Base-by-base conservation (phyloP, 2,329 filamentous ascomycete genomes). In the Xylariales sp. region DNA sequence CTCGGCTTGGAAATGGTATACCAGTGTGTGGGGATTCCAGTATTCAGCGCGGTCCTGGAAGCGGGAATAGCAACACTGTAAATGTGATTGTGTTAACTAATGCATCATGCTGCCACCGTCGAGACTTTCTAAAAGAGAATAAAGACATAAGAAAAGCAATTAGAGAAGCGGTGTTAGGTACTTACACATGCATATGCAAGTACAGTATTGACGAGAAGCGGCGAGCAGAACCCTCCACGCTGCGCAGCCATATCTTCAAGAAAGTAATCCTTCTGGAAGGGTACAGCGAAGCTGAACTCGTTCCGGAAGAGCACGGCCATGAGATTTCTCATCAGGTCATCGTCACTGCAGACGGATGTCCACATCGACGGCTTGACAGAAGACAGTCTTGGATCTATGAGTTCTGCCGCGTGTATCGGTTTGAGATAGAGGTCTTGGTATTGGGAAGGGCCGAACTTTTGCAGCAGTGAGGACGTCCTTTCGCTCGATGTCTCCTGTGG, bases 1-100 rank as follows among this genome's bases (percentile, higher is more conserved):
- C 44, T 68, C 64, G 0, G 60, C 57, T 4, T 60, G 39, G 15
- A 68, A 67, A 3, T 54, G 52, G 19, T 65, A 66, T 0, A 41
- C 30, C 1, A 64, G 44, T 2, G 47, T 64, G 1, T 52, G 20
- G 1, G 61, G 59, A 13, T 57, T 59, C 62, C 62, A 66, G 33
- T 59, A 61, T 27, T 63, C 50, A 3, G 53, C 52, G 0, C 63
- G 59, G 2, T n/a, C n/a, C n/a, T n/a, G n/a, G n/a, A n/a, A n/a
- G n/a, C n/a, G n/a, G n/a, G n/a, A n/a, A n/a, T n/a, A n/a, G n/a
- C n/a, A n/a, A n/a, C n/a, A n/a, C n/a, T n/a, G n/a, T n/a, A n/a
- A n/a, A n/a, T n/a, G n/a, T n/a, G n/a, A n/a, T n/a, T n/a, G n/a
- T n/a, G n/a, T n/a, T n/a, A n/a, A n/a, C n/a, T n/a, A n/a, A n/a